These are phyloP conservation scores for Citrus glauca DNA, from an alignment of 345 rosid genomes.

Conservation along the genomic window DNA sequence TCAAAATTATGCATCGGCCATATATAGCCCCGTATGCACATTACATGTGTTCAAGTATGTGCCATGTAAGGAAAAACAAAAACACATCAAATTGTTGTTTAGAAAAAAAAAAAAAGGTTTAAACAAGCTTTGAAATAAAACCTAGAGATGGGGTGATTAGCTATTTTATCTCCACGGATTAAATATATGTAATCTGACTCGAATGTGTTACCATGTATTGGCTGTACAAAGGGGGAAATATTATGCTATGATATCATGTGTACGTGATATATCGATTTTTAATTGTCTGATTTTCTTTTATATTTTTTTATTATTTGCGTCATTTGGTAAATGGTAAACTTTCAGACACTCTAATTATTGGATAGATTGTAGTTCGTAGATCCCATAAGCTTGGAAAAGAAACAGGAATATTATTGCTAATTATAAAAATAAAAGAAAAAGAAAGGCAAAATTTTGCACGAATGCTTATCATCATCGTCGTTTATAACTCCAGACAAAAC, in stretches of 20 bases:
- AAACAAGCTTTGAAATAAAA: constrained; percentile 2
- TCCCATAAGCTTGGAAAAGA: background rate
- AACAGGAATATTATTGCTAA: background rate
- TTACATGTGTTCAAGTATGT: background rate
- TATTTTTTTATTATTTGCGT: background rate
- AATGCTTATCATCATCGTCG: background rate
- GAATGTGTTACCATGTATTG: background rate
- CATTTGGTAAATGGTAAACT: background rate
- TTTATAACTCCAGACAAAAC: background rate
- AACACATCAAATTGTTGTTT: background rate
- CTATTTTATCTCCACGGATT: background rate
- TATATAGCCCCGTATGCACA: background rate
- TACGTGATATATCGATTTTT: background rate
- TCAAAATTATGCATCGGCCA: background rate
- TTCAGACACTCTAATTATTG: background rate
- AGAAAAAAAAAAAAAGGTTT: background rate
- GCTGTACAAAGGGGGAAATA: background rate
- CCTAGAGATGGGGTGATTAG: background rate
- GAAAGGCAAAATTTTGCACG: no score
- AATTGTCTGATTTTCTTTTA: background rate
- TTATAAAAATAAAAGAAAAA: no score
- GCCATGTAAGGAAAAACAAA: background rate
- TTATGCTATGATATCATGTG: background rate
- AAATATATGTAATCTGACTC: background rate
- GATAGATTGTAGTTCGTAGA: background rate